A percentile compares a stretch with the other conserved stretches of the same genome.
Evolutionary conservation across 805 yeast genomes (phyloP).

Genomic region (Ogataea thermomethanolica): DNA sequence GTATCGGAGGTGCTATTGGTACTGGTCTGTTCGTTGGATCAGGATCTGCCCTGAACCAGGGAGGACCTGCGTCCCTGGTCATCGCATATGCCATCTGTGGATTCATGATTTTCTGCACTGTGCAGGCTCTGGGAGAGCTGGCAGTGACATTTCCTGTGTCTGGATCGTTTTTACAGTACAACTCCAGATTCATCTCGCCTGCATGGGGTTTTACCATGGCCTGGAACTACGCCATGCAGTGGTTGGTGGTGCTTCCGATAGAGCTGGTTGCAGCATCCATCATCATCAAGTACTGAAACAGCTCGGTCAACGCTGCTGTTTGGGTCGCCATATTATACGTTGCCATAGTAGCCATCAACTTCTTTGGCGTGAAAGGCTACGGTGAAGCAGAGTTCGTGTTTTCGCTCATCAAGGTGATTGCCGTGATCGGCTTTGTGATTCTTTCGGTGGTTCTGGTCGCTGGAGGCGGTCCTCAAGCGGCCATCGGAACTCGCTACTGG

Average conservation of each 20-base stretch:
- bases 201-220: constrained; percentile 57
- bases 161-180: constrained; percentile 54
- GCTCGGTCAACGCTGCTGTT: constrained; percentile 41
- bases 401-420: constrained; percentile 47
- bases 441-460: constrained; percentile 46
- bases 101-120: constrained; percentile 51
- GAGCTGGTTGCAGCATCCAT: constrained; percentile 49
- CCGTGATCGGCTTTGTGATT: constrained; percentile 52
- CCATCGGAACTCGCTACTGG: constrained; percentile 56
- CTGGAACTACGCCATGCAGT: constrained; percentile 49
- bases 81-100: constrained; percentile 54
- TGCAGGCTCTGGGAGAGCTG: constrained; percentile 58
- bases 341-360: constrained; percentile 44
- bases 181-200: constrained; percentile 50
- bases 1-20: constrained; percentile 75
- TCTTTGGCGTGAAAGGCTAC: constrained; percentile 56
- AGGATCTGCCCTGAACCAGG: constrained; percentile 49
- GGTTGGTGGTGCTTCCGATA: constrained; percentile 46
- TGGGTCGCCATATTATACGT: constrained; percentile 51
- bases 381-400: constrained; percentile 60
- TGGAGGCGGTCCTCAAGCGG: constrained; percentile 59
- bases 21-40: constrained; percentile 73
- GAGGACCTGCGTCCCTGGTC: constrained; percentile 67
- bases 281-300: constrained; percentile 44
- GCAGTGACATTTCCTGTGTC: constrained; percentile 55